phyloP scores from a whole-genome alignment of 1,139 yeast species.

The Neolecta irregularis region DNA sequence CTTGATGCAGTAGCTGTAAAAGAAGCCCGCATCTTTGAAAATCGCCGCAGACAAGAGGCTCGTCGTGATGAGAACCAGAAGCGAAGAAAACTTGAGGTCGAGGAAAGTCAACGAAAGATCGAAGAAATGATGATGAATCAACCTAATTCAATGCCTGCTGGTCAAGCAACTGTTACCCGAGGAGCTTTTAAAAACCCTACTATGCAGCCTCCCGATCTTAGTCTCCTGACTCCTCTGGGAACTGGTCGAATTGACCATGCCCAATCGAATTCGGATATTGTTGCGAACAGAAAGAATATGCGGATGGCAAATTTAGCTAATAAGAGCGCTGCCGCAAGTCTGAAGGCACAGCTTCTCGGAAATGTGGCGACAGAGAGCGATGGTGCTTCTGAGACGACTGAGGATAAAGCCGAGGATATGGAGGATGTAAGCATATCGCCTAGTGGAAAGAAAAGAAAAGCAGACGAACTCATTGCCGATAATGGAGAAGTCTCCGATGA shows the following conservation, averaged over 20 bases:
- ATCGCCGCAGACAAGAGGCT: slow-evolving; percentile 49
- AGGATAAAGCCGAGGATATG: slow-evolving; percentile 12
- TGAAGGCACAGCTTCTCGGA: slow-evolving; percentile 31
- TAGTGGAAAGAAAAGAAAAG: slow-evolving; percentile 18
- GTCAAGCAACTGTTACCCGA: too few species aligned
- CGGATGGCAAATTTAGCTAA: slow-evolving; percentile 66
- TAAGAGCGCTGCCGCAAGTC: slow-evolving; percentile 49
- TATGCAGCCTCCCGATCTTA: slow-evolving; percentile 5
- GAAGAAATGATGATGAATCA: not conserved
- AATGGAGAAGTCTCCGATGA: slow-evolving; percentile 15
- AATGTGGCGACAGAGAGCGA: slow-evolving; percentile 13
- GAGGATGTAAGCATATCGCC: slow-evolving; percentile 15
- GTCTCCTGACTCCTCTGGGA: slow-evolving; percentile 9
- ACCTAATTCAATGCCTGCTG: too few species aligned
- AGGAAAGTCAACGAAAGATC: not conserved
- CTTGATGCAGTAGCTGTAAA: slow-evolving; percentile 49
- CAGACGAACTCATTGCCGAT: slow-evolving; percentile 4
- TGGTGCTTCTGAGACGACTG: slow-evolving; percentile 12
- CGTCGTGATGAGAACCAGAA: slow-evolving; percentile 50
- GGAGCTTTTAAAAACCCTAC: slow-evolving; percentile 15
- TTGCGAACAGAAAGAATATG: slow-evolving; percentile 50
- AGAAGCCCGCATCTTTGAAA: slow-evolving; percentile 67
- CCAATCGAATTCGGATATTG: slow-evolving; percentile 16
- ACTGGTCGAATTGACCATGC: slow-evolving; percentile 8
- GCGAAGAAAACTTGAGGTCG: slow-evolving; percentile 34